Evolutionary conservation across 1,139 yeast species (phyloP), one percentile per base, ranked within the genome.

Genomic region (Debaryomyces robertsiae): DNA sequence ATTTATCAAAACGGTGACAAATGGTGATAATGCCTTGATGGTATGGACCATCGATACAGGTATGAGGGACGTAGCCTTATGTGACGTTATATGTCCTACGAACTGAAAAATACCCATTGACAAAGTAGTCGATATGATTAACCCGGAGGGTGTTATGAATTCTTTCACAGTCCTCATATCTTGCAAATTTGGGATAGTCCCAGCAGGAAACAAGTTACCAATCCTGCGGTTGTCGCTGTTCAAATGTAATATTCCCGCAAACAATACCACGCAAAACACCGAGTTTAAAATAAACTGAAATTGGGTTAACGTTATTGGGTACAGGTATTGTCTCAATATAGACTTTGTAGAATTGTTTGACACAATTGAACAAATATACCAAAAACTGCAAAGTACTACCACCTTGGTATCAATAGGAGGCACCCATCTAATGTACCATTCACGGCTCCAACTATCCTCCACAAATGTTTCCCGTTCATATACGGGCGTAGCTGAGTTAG

Each of bases 21-120:
- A 70, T 2, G 98, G 98, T 33, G 95, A 84, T 34, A 90, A 70
- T 1, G 96, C 93, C 65, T 91, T 91, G 52, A 91, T 82, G 13
- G 96, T 90, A 61, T 90, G 96, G 19, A 91, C 96, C 49, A 91
- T 67, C 4, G 96, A 86, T 13, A 91, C 96, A 0, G 97, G 96
- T 36, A 91, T 86, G 46, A 84, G 64, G 2, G 90, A 78, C 2
- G 96, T 89, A 17, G 98, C 93, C 61, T 86, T 85, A 60, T 90
- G 96, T 4, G 95, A 81, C 9, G 95, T 80, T 45, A 90, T 79
- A 61, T 91, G 98, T 14, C 98, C 98, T 23, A 83, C 69, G 48
- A 91, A 85, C 66, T 91, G 98, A 64, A 91, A 91, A 44, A 82
- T 68, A 3, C 97, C 98, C 96, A 91, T 87, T 16, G 97, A 97